These are phyloP conservation scores for Malus hybrid DNA, from an alignment of 331 rosid species.

Conservation along the genomic window DNA sequence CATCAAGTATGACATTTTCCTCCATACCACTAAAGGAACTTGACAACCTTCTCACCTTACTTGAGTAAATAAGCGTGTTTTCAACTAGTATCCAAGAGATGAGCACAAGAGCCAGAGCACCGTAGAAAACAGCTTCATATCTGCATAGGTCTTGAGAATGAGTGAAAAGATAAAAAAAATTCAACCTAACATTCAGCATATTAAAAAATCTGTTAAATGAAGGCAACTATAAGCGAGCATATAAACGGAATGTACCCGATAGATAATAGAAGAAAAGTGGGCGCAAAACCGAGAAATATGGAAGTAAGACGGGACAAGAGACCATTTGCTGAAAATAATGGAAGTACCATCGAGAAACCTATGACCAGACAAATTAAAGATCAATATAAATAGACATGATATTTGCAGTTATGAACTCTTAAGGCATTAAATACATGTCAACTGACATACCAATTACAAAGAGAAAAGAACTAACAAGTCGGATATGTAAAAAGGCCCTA, in stretches of 20 bases:
- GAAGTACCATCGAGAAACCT: constrained; percentile 77
- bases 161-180: background rate
- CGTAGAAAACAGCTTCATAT: constrained; percentile 81
- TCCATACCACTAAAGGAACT: constrained; percentile 27
- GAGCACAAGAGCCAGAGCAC: constrained; percentile 71
- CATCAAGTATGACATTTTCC: constrained; percentile 29
- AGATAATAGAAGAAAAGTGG: constrained; percentile 82
- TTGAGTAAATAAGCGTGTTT: constrained; percentile 54
- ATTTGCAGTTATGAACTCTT: constrained; percentile 11
- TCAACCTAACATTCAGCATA: background rate
- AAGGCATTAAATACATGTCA: background rate
- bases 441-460: background rate
- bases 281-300: constrained; percentile 86
- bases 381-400: constrained; percentile 10
- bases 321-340: constrained; percentile 63
- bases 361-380: constrained; percentile 17
- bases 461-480: background rate
- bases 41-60: constrained; percentile 34
- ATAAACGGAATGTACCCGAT: constrained; percentile 55
- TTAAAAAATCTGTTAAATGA: background rate
- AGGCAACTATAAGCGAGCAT: background rate
- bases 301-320: constrained; percentile 75
- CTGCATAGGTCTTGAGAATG: constrained; percentile 35
- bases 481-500: background rate
- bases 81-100: constrained; percentile 89